phyloP scores from a whole-genome alignment of 106 monocot species.

The Apostasia shenzhenica region DNA sequence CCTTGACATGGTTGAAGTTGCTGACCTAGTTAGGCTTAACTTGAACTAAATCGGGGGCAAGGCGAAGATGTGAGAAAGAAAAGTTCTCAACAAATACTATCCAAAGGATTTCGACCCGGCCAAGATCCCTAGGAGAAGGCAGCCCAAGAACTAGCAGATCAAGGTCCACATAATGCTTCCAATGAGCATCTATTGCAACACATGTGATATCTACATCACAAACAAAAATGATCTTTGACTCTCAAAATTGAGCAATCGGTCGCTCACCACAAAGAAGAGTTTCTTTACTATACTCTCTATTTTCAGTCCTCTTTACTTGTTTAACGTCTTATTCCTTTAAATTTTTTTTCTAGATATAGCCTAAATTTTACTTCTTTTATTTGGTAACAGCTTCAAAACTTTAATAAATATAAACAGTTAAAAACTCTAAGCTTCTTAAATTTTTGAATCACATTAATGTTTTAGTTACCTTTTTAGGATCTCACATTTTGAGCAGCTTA shows the following conservation, averaged over 20 bases:
- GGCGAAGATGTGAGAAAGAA: constrained; percentile 80
- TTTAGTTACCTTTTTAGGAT: no score
- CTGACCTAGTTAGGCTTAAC: not conserved
- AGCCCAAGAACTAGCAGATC: constrained; percentile 93
- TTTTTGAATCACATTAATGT: no score
- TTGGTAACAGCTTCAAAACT: no score
- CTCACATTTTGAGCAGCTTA: no score
- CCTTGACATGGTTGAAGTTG: no score
- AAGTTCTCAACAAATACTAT: constrained; percentile 96
- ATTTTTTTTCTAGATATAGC: not conserved
- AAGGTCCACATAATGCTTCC: constrained; percentile 98
- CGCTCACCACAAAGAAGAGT: constrained; percentile 93
- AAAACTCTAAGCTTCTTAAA: no score
- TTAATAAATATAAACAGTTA: no score
- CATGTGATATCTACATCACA: constrained; percentile 92
- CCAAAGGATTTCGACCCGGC: constrained; percentile 97
- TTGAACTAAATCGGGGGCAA: not conserved
- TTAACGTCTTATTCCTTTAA: not conserved
- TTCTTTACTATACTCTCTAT: constrained; percentile 31
- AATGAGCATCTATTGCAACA: constrained; percentile 88
- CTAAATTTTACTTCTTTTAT: no score
- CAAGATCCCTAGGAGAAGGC: constrained; percentile 79
- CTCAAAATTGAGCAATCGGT: no score
- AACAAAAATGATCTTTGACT: constrained; percentile 97
- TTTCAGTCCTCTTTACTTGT: not conserved